phyloP scores from a whole-genome alignment of 164 flowering plant species.

The Houttuynia cordata region DNA sequence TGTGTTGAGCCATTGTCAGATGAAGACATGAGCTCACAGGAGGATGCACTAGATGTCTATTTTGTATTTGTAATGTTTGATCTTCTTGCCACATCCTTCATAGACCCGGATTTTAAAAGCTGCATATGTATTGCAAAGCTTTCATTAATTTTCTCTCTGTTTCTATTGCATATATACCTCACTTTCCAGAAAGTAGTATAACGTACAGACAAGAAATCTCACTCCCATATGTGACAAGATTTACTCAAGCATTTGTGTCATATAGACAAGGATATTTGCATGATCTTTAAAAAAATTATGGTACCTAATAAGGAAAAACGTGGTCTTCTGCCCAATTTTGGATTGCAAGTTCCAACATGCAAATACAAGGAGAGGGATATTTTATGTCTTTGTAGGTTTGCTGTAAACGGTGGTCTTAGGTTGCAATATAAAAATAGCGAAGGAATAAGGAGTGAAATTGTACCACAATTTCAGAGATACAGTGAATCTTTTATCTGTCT shows the following conservation, averaged over 20 bases:
- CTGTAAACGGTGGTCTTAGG: slow-evolving; percentile 26
- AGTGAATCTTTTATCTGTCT: slow-evolving; percentile 26
- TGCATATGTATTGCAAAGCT: slow-evolving; percentile 33
- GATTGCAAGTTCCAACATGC: slow-evolving; percentile 14
- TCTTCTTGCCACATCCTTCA: slow-evolving; percentile 45
- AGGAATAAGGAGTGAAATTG: slow-evolving; percentile 9
- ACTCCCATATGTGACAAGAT: slow-evolving; percentile 29
- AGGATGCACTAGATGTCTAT: not conserved
- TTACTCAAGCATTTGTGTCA: slow-evolving; percentile 32
- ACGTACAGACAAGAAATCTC: slow-evolving; percentile 15
- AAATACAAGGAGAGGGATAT: slow-evolving; percentile 24
- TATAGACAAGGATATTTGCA: slow-evolving; percentile 32
- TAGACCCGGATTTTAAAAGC: slow-evolving; percentile 46
- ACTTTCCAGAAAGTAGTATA: slow-evolving; percentile 12
- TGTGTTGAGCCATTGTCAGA: not conserved
- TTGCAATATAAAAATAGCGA: slow-evolving; percentile 19
- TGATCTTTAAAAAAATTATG: slow-evolving; percentile 29
- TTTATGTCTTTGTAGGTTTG: slow-evolving; percentile 33
- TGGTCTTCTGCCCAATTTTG: slow-evolving; percentile 17
- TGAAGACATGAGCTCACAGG: not conserved
- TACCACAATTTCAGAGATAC: slow-evolving; percentile 14
- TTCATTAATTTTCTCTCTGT: slow-evolving; percentile 50
- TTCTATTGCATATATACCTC: slow-evolving; percentile 29
- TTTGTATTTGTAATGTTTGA: slow-evolving; percentile 34
- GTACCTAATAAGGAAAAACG: slow-evolving; percentile 16